Conservation (phyloP, 176 grass and related monocot species). For the Zizania latifolia region DNA sequence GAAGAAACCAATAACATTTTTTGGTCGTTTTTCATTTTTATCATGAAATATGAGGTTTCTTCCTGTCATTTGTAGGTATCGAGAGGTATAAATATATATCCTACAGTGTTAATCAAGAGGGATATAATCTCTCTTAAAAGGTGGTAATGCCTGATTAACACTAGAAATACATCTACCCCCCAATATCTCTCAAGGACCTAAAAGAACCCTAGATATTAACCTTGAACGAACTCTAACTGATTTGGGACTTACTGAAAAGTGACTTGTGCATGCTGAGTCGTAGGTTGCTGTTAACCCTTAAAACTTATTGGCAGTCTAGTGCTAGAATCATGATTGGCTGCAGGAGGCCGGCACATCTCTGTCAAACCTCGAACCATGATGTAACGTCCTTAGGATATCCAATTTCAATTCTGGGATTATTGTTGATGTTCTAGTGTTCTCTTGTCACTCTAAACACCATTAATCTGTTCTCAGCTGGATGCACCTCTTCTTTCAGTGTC, state of each 20-base stretch:
- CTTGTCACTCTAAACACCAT: not conserved
- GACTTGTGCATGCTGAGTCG: not conserved
- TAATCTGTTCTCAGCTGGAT: constrained; percentile 48
- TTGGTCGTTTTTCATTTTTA: not conserved
- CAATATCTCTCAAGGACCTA: too few species aligned
- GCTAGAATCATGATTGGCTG: not conserved
- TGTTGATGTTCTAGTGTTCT: not conserved
- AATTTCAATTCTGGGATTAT: not conserved
- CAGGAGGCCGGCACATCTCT: not conserved
- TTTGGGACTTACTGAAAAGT: not conserved
- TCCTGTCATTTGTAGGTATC: too few species aligned
- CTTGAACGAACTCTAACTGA: not conserved
- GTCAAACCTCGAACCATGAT: not conserved
- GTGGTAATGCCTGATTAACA: too few species aligned
- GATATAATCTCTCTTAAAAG: too few species aligned
- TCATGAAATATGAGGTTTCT: not conserved
- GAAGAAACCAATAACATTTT: not conserved
- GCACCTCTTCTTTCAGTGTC: constrained; percentile 61
- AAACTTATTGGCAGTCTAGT: not conserved
- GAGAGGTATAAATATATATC: too few species aligned
- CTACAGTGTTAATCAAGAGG: too few species aligned
- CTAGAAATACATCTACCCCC: too few species aligned
- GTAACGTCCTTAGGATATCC: not conserved
- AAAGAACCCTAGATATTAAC: too few species aligned
- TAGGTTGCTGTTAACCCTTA: not conserved